A percentile compares a stretch with the other conserved stretches of the same genome.
phyloP scores from a whole-genome alignment of 2,329 filamentous ascomycete genomes.

The Aspergillus sp. region DNA sequence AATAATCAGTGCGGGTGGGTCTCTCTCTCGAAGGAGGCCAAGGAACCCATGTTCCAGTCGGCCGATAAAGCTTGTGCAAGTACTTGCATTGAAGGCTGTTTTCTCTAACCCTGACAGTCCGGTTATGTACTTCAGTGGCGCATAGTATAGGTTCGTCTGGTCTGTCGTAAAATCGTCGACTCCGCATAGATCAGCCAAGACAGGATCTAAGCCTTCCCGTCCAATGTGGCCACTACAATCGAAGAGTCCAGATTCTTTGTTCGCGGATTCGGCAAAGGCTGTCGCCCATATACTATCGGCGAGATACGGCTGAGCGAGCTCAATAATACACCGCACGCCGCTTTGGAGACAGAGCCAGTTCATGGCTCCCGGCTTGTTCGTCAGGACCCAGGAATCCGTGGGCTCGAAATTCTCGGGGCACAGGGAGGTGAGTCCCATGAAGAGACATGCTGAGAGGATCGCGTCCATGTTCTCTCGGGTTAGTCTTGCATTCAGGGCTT shows the following conservation, averaged over 20 bases:
- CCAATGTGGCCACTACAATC: constrained; percentile 13
- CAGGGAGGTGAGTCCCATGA: constrained; percentile 26
- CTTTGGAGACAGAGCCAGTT: constrained; percentile 33
- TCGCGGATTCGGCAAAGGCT: constrained; percentile 16
- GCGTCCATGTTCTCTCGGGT: constrained; percentile 21
- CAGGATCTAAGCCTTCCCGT: constrained; percentile 21
- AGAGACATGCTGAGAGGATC: constrained; percentile 30
- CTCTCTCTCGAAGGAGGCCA: constrained; percentile 20
- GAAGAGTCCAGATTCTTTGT: constrained; percentile 16
- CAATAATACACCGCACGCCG: constrained; percentile 23
- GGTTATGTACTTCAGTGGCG: constrained; percentile 19
- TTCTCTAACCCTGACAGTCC: constrained; percentile 18
- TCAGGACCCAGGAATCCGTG: constrained; percentile 29
- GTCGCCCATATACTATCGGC: constrained; percentile 24
- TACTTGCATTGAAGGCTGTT: constrained; percentile 15
- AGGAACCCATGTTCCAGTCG: constrained; percentile 24
- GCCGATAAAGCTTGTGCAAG: constrained; percentile 26
- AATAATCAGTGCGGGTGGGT: constrained; percentile 25
- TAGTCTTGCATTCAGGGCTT: constrained; percentile 18
- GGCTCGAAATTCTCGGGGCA: constrained; percentile 21
- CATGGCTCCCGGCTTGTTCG: constrained; percentile 17
- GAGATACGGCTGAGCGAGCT: constrained; percentile 12
- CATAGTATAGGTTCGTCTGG: constrained; percentile 23
- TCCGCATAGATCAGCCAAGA: constrained; percentile 27
- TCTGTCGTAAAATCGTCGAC: constrained; percentile 22